phyloP scores from a whole-genome alignment of 176 grass and related monocot species.

The Oropetium thomaeum region DNA sequence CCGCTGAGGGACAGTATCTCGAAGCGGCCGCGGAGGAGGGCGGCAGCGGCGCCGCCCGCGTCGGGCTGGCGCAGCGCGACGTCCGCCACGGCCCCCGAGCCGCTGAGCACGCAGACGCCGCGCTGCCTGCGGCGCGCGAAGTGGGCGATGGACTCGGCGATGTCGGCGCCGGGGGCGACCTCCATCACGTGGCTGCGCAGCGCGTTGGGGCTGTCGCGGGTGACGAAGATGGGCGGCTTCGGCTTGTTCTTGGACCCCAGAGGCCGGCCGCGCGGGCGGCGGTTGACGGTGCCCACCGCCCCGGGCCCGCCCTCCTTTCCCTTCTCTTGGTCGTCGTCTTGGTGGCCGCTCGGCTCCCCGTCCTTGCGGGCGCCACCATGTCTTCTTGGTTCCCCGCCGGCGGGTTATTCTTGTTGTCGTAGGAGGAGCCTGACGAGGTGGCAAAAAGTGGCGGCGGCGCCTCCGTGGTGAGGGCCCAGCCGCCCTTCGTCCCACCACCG shows the following conservation, averaged over 20 bases:
- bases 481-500: conserved; percentile 38
- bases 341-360: conserved; percentile 3
- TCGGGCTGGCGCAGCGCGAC: conserved; percentile 54
- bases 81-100: conserved; percentile 43
- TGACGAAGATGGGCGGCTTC: conserved; percentile 56
- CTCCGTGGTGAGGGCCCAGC: conserved; percentile 8
- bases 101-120: conserved; percentile 58
- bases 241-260: conserved; percentile 66
- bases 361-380: conserved; percentile 19
- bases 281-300: conserved; percentile 10
- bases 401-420: too few species aligned
- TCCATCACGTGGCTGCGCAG: conserved; percentile 63
- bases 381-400: neutral
- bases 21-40: conserved; percentile 44
- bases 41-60: conserved; percentile 15
- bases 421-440: neutral
- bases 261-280: conserved; percentile 48
- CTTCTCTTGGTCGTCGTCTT: neutral
- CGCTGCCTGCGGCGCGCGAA: conserved; percentile 54
- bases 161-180: conserved; percentile 47
- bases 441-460: neutral
- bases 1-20: conserved; percentile 60
- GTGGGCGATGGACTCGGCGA: conserved; percentile 48
- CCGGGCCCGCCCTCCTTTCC: conserved; percentile 4
- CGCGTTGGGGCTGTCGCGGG: conserved; percentile 62